Conservation (phyloP, 257 asterid genomes). For the Jacaranda copaia region DNA sequence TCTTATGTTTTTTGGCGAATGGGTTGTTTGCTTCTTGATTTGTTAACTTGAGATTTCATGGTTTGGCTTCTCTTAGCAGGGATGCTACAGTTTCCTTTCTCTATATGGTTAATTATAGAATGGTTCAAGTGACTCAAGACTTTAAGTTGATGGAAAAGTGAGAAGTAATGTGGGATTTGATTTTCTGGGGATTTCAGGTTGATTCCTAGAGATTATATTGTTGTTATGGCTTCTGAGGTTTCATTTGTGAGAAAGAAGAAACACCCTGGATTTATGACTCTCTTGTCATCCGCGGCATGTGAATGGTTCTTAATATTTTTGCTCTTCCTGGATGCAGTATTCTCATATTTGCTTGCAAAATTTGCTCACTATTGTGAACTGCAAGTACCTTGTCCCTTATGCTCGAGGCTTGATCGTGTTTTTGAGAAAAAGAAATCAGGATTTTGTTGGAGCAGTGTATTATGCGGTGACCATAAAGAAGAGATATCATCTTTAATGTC, state of each 20-base stretch:
- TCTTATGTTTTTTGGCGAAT: constrained; percentile 16
- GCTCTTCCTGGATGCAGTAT: constrained; percentile 55
- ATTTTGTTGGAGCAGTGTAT: constrained; percentile 37
- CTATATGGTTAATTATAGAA: background rate
- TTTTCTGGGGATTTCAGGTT: constrained; percentile 38
- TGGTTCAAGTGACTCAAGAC: constrained; percentile 4
- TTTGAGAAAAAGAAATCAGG: constrained; percentile 41
- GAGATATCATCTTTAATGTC: constrained; percentile 60
- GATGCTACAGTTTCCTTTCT: background rate
- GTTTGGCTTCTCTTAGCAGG: constrained; percentile 6
- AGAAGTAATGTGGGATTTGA: constrained; percentile 28
- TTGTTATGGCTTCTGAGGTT: constrained; percentile 50
- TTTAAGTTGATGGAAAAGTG: constrained; percentile 33
- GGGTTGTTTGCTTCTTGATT: constrained; percentile 8
- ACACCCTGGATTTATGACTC: constrained; percentile 49
- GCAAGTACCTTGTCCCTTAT: constrained; percentile 56
- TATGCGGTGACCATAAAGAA: constrained; percentile 55
- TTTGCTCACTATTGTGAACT: constrained; percentile 55
- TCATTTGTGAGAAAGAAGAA: constrained; percentile 42
- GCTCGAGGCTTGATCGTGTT: constrained; percentile 54
- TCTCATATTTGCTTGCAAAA: constrained; percentile 51
- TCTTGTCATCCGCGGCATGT: constrained; percentile 65
- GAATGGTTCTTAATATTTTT: constrained; percentile 67
- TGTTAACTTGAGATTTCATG: background rate
- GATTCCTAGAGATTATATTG: constrained; percentile 33